Evolutionary conservation across 169 alveolate genomes (phyloP), one percentile per base, ranked within the genome.

Genomic region (Plasmodium coatneyi): DNA sequence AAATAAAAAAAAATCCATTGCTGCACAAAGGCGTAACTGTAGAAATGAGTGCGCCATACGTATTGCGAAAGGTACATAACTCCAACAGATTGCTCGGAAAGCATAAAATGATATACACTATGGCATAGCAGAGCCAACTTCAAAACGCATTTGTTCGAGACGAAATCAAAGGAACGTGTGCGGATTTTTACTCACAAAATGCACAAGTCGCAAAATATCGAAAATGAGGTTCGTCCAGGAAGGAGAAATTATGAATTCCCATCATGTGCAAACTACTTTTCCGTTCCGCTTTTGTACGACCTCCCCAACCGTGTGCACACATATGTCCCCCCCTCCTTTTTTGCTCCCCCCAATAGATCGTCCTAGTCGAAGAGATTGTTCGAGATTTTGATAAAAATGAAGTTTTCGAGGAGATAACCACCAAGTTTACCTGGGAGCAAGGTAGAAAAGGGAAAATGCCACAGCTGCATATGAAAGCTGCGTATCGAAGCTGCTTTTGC

Each of bases 351-450:
- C 19, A 56, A 80, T 89, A 89, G 90, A 80, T 78, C 46, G 49
- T 80, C 52, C 71, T 89, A 19, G 90, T 89, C 36, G 94, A 89
- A 80, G 91, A 89, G 19, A 91, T 89, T 78, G 94, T 89, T 14
- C 80, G 83, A 66, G 94, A 89, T 89, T 89, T 89, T 70, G 94
- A 89, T 49, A 46, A 89, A 25, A 80, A 89, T 89, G 94, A 80
- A 80, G 72, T 89, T 12, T 89, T 80, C 39, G 97, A 96, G 71
- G 97, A 96, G 39, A 87, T 93, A 36, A 92, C 95, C 41, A 93
- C 96, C 71, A 96, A 96, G 66, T 96, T 95, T 80, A 95, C 97
- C 19, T 96, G 97, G 97, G 97, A 96, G 49, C 92, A 95, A 71
- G 97, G 97, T 96, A 92, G 5, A 32, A 74, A 74, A 25, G 52